Evolutionary conservation across 345 rosid species (phyloP), one percentile per base, ranked within the genome.

Genomic region (Hevea brasiliensis): DNA sequence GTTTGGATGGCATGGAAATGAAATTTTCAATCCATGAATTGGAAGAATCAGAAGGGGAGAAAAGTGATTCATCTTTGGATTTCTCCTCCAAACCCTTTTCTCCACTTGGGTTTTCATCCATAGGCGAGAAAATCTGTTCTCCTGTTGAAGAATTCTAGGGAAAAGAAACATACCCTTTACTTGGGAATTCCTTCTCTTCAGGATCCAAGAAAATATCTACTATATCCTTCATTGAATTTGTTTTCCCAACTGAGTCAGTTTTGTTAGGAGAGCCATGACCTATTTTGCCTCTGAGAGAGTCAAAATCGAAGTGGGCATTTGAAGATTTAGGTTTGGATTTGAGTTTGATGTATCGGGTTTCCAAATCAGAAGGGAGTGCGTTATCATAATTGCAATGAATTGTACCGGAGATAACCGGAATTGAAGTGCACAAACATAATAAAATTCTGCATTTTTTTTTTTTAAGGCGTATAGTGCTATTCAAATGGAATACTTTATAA

Each of bases 311-410:
- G 2, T 32, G 2, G 4, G 37, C 3, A 32, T 7, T 20, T 32
- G 45, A 45, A 26, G 23, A 0, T 6, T 4, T 92, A 93, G 76
- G 86, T 32, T 32, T 72, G 57, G 97, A 86, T 61, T 93, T 93
- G 78, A 93, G 98, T 32, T 87, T 84, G 62, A 81, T 86, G 83
- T 88, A 91, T 20, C 98, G 95, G 72, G 82, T 61, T 26, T 93
- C 95, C 79, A 93, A 84, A 63, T 93, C 90, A 70, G 82, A 41
- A 14, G 98, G 92, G 20, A 93, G 93, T n/a, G n/a, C n/a, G n/a
- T n/a, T n/a, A n/a, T n/a, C n/a, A n/a, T n/a, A n/a, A n/a, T n/a
- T n/a, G n/a, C n/a, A n/a, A n/a, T n/a, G n/a, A n/a, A n/a, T n/a
- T n/a, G n/a, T n/a, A n/a, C n/a, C n/a, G n/a, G n/a, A n/a, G n/a